Evolutionary conservation across 495 filamentous ascomycete genomes (phyloP).

Genomic region (Acidiella bohemica): DNA sequence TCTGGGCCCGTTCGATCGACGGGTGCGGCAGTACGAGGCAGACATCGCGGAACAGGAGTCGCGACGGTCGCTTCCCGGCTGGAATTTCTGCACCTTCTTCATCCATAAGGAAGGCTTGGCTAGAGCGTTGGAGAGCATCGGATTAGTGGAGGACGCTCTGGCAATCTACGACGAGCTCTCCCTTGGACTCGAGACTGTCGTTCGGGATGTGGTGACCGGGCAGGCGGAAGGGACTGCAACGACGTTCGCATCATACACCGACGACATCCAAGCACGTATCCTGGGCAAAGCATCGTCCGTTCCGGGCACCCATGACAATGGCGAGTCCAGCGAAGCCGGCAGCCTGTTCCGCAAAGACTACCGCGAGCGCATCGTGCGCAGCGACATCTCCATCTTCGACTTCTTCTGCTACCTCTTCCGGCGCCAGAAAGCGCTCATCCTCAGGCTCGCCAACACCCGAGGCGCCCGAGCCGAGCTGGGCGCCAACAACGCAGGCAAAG

Average conservation of each 20-base stretch:
- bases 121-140: constrained; percentile 88
- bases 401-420: constrained; percentile 91
- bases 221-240: constrained; percentile 46
- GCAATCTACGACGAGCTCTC: constrained; percentile 86
- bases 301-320: constrained; percentile 2
- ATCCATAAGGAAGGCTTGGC: constrained; percentile 92
- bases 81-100: constrained; percentile 99
- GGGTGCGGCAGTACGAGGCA: constrained; percentile 90
- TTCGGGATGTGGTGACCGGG: constrained; percentile 56
- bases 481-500: background rate
- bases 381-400: constrained; percentile 93
- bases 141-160: constrained; percentile 86
- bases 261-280: constrained; percentile 43
- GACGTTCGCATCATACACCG: constrained; percentile 52
- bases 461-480: constrained; percentile 5
- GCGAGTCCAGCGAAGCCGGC: constrained; percentile 18
- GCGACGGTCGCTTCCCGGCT: constrained; percentile 77
- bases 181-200: constrained; percentile 65
- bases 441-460: constrained; percentile 61
- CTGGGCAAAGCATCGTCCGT: constrained; percentile 11
- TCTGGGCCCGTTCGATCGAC: constrained; percentile 74
- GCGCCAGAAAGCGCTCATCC: constrained; percentile 67
- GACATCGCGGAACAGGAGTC: constrained; percentile 89
- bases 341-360: constrained; percentile 54
- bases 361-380: constrained; percentile 84